Conservation (phyloP, 2,329 filamentous ascomycete species). For the Akanthomyces dipterigenus region DNA sequence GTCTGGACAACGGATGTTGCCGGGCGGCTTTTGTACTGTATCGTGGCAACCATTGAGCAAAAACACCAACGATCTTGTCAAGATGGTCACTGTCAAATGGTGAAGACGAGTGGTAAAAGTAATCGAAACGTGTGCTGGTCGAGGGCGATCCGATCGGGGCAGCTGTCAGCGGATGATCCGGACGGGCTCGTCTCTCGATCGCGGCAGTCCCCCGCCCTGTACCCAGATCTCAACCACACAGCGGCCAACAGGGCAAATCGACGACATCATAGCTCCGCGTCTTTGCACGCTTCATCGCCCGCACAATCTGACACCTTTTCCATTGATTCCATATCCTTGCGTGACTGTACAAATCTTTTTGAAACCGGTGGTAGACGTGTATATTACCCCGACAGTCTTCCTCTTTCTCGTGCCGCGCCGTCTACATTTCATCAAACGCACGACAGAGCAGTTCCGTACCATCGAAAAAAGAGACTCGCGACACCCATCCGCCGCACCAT, state of each 20-base stretch:
- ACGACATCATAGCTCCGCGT: conserved; percentile 5
- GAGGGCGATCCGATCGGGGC: neutral
- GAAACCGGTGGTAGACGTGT: too few relatives aligned
- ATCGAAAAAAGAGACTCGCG: neutral
- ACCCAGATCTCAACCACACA: neutral
- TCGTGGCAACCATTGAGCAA: neutral
- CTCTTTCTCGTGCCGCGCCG: too few relatives aligned
- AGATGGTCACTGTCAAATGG: neutral
- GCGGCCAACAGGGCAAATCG: neutral
- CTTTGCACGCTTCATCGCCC: neutral
- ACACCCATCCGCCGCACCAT: neutral
- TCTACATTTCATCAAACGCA: neutral
- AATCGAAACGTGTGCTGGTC: neutral
- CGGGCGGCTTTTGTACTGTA: neutral
- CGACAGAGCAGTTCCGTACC: neutral
- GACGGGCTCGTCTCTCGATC: neutral
- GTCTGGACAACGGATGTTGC: neutral
- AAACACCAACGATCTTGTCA: neutral
- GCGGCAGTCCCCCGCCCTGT: neutral
- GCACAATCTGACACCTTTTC: too few relatives aligned
- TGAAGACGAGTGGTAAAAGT: neutral
- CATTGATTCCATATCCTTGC: neutral
- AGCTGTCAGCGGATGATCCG: neutral
- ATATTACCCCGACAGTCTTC: too few relatives aligned
- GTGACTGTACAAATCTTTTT: neutral